Conservation (phyloP, 306 rosid species). For the Abrus pulchellus region DNA sequence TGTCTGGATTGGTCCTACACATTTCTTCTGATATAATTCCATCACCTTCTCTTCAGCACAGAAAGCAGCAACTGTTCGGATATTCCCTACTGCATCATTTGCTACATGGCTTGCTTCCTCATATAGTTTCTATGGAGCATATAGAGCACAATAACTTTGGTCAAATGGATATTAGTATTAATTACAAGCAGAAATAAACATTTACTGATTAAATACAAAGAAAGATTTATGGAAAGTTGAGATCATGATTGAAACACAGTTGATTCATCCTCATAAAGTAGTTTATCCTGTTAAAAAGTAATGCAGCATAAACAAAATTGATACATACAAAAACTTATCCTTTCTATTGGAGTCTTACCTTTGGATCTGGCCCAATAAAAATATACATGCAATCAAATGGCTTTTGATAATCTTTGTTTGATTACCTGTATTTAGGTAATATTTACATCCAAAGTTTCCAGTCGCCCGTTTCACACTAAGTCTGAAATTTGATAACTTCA, state of each 20-base stretch:
- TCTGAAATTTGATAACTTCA: neutral
- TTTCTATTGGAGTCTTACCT: neutral
- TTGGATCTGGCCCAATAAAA: neutral
- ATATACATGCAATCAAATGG: constrained; percentile 26
- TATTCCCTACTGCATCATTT: constrained; percentile 81
- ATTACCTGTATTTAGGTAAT: neutral
- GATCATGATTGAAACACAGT: constrained; percentile 2
- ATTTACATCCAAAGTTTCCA: constrained; percentile 1
- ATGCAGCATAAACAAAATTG: neutral
- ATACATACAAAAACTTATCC: neutral
- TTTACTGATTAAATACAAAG: neutral
- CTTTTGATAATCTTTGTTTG: neutral
- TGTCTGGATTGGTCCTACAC: constrained; percentile 66
- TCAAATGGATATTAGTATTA: neutral
- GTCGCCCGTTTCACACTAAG: neutral
- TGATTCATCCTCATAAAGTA: constrained; percentile 6
- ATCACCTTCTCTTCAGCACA: constrained; percentile 91
- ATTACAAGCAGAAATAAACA: neutral
- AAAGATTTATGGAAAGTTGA: neutral
- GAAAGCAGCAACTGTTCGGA: constrained; percentile 82
- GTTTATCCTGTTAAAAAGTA: neutral
- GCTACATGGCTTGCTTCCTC: constrained; percentile 92
- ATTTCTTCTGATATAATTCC: constrained; percentile 70
- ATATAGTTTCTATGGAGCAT: constrained; percentile 64
- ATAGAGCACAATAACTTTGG: neutral